A percentile compares a stretch with the other conserved stretches of the same genome.
These are phyloP conservation scores for Blastomyces silverae DNA, from an alignment of 2,329 filamentous ascomycete species.

Conservation along the genomic window DNA sequence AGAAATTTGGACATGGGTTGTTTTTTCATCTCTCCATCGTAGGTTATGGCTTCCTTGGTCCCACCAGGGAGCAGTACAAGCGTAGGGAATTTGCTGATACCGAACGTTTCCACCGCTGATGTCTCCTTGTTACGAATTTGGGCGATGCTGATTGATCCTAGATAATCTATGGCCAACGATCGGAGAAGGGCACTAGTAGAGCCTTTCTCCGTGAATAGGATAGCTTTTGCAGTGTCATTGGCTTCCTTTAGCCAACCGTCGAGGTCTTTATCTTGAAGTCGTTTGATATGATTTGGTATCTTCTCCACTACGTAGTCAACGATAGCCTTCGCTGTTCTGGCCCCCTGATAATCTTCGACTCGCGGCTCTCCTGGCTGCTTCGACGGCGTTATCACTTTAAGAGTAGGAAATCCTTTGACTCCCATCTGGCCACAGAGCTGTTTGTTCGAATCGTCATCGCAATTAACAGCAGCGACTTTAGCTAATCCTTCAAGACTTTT, in stretches of 20 bases:
- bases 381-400: constrained; percentile 84
- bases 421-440: constrained; percentile 76
- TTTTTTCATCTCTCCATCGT: constrained; percentile 81
- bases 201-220: constrained; percentile 91
- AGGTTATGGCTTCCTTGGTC: constrained; percentile 61
- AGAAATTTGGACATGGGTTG: constrained; percentile 74
- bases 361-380: constrained; percentile 72
- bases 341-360: constrained; percentile 86
- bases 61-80: constrained; percentile 71
- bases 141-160: constrained; percentile 68
- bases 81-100: constrained; percentile 69
- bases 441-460: constrained; percentile 91
- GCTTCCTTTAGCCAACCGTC: constrained; percentile 64
- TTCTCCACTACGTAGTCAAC: constrained; percentile 76
- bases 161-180: constrained; percentile 83
- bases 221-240: constrained; percentile 68
- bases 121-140: constrained; percentile 80
- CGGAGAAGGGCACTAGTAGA: constrained; percentile 75
- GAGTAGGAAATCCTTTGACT: constrained; percentile 86
- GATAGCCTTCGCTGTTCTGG: constrained; percentile 76
- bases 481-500: constrained; percentile 83
- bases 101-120: constrained; percentile 64
- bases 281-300: constrained; percentile 87
- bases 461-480: constrained; percentile 91
- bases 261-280: constrained; percentile 70